Conservation (phyloP, 2,329 filamentous ascomycete genomes). For the Diaporthe nobilis region DNA sequence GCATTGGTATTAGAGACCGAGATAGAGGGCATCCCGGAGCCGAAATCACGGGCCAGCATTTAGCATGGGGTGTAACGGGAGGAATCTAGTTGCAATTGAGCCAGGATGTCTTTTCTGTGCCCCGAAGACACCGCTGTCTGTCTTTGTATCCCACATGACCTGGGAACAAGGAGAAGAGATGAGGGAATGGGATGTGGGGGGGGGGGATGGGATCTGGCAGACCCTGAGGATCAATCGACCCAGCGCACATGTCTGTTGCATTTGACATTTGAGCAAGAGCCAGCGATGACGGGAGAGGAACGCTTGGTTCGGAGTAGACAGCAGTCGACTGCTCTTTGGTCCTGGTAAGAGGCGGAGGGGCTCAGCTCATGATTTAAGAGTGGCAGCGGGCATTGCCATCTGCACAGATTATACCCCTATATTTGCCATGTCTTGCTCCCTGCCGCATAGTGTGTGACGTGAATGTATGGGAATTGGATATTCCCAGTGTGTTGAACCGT, state of each 20-base stretch:
- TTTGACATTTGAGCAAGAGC: neutral
- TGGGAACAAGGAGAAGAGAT: neutral
- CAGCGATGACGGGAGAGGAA: neutral
- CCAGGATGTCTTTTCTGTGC: neutral
- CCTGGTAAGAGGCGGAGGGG: neutral
- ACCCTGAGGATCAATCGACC: neutral
- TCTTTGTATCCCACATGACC: neutral
- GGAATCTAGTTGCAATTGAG: neutral
- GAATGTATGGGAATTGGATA: neutral
- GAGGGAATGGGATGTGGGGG: too few species aligned
- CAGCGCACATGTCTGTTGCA: neutral
- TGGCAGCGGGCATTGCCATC: neutral
- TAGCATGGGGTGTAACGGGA: neutral
- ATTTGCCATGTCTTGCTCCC: neutral
- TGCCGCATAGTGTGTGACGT: neutral
- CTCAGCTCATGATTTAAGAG: neutral
- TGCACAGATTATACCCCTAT: neutral
- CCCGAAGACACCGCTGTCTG: neutral
- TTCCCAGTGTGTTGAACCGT: neutral
- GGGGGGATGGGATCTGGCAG: neutral
- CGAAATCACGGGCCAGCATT: slow-evolving; percentile 17
- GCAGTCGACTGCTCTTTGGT: neutral
- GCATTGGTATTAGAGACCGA: slow-evolving; percentile 9
- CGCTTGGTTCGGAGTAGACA: neutral
- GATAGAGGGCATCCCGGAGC: neutral